Conservation (phyloP, 73 alveolate genomes). For the Tetrahymena malaccensis region DNA sequence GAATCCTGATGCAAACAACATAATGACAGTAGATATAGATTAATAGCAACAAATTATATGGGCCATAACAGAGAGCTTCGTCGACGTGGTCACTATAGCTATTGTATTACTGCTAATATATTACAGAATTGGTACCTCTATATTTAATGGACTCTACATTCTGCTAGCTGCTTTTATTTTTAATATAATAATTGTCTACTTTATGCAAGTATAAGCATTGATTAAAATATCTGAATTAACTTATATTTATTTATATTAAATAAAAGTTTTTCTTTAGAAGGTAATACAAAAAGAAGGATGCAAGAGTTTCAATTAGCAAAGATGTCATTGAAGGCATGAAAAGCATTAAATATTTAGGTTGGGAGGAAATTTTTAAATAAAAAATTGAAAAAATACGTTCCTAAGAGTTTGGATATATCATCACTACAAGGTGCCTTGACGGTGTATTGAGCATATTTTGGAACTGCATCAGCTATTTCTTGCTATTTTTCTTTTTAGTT, state of each 20-base stretch:
- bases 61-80: conserved; percentile 6
- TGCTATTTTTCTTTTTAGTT: conserved; percentile 17
- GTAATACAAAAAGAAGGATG: conserved; percentile 6
- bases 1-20: conserved; percentile 21
- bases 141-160: conserved; percentile 12
- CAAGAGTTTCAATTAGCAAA: conserved; percentile 9
- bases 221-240: too few species aligned
- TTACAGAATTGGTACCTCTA: conserved; percentile 14
- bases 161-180: neutral
- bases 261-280: conserved; percentile 2
- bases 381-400: conserved; percentile 13
- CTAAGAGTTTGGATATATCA: conserved; percentile 1
- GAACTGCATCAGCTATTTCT: conserved; percentile 23
- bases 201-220: neutral
- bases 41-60: conserved; percentile 1
- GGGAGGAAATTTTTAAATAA: conserved; percentile 27
- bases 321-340: conserved; percentile 41
- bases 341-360: conserved; percentile 15
- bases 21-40: conserved; percentile 30
- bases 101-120: neutral
- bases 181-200: neutral
- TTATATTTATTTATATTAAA: too few species aligned
- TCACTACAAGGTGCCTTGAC: conserved; percentile 7
- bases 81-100: neutral
- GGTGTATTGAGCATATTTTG: conserved; percentile 1